Evolutionary conservation across 1,139 yeast genomes (phyloP).

Genomic region (Candida sojae): DNA sequence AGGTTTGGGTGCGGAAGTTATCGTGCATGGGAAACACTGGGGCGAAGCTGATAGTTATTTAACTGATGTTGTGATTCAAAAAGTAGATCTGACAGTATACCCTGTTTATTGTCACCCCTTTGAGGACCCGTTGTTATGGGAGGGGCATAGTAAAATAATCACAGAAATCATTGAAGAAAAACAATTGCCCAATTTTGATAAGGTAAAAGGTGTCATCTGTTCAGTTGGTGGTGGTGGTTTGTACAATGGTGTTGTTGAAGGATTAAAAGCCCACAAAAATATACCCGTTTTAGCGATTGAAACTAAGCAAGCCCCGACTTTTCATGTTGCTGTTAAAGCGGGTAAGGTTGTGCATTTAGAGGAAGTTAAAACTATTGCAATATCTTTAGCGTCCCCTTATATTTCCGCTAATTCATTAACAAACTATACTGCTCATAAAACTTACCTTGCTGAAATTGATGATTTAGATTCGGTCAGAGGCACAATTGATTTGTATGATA

Average conservation of each 20-base stretch:
- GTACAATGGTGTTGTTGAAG: conserved; percentile 39
- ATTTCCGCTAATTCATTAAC: conserved; percentile 29
- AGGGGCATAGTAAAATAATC: conserved; percentile 39
- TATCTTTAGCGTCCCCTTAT: conserved; percentile 43
- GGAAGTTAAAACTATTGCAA: conserved; percentile 36
- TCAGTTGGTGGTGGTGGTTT: conserved; percentile 45
- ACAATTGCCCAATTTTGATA: conserved; percentile 21
- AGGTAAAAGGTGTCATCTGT: conserved; percentile 38
- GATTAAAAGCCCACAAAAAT: conserved; percentile 22
- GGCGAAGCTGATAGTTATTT: conserved; percentile 40
- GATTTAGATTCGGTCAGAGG: conserved; percentile 39
- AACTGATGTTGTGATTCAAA: conserved; percentile 19
- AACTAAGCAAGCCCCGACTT: conserved; percentile 41
- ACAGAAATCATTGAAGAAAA: conserved; percentile 28
- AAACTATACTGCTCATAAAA: conserved; percentile 23
- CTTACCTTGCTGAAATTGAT: conserved; percentile 30
- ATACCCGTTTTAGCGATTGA: conserved; percentile 36
- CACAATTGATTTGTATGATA: conserved; percentile 25
- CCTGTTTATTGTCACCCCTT: conserved; percentile 45
- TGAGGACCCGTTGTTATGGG: conserved; percentile 40
- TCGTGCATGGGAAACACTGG: conserved; percentile 35
- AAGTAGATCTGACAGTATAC: conserved; percentile 17
- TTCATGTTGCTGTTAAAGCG: conserved; percentile 30
- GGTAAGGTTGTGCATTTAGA: conserved; percentile 29
- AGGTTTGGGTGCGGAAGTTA: conserved; percentile 29